Conservation (phyloP, 2,329 filamentous ascomycete species). For the Cladosporium sp. region DNA sequence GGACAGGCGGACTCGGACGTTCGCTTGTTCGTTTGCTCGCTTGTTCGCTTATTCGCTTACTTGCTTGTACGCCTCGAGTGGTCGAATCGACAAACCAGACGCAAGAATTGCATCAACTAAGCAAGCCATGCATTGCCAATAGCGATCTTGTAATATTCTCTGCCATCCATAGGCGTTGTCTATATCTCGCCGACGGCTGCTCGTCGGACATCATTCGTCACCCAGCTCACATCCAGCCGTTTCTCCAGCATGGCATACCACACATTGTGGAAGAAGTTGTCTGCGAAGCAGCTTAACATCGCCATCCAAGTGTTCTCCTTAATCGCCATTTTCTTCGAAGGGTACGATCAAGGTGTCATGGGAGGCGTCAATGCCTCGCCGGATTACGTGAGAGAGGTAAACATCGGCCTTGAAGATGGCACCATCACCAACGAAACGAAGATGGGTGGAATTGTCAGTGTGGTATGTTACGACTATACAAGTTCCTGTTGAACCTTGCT, state of each 20-base stretch:
- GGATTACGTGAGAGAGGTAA: slow-evolving; percentile 45
- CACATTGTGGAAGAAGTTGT: slow-evolving; percentile 43
- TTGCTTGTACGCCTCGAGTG: too few species aligned
- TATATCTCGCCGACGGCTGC: background rate
- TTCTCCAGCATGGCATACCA: background rate
- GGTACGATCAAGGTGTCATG: slow-evolving; percentile 59
- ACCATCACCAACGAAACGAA: slow-evolving; percentile 51
- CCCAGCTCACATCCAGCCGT: background rate
- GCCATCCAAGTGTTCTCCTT: slow-evolving; percentile 39
- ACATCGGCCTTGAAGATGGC: slow-evolving; percentile 48
- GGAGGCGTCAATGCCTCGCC: slow-evolving; percentile 51
- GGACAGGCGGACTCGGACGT: too few species aligned
- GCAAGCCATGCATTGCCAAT: too few species aligned
- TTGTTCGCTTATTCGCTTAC: background rate
- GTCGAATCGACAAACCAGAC: too few species aligned
- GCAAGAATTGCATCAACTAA: too few species aligned
- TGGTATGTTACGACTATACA: slow-evolving; percentile 25
- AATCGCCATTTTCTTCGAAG: slow-evolving; percentile 43
- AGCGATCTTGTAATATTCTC: too few species aligned
- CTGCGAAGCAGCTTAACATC: slow-evolving; percentile 45
- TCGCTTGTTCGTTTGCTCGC: background rate
- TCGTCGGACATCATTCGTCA: background rate
- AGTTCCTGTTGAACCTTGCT: background rate
- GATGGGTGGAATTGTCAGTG: slow-evolving; percentile 55
- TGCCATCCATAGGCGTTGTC: background rate